Percentiles rank a stretch among this genome's conserved stretches.
phyloP scores from a whole-genome alignment of 768 basidiomycete genomes.

The Leccinum imitatum region DNA sequence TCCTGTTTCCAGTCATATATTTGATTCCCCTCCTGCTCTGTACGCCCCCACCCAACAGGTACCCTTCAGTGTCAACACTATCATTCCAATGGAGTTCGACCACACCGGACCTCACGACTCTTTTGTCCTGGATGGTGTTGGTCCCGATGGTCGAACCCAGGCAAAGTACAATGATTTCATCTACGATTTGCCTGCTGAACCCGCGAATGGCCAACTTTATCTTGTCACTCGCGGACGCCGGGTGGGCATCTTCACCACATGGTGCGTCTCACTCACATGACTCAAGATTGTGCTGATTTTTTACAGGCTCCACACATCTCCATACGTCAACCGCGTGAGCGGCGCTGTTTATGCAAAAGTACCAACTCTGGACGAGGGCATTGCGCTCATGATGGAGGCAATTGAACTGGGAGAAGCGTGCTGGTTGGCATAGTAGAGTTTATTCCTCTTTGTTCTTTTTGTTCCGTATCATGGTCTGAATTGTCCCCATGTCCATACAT shows the following conservation, averaged over 20 bases:
- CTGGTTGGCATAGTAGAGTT: neutral
- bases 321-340: neutral
- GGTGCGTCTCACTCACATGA: neutral
- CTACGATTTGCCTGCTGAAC: neutral
- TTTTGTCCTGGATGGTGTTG: neutral
- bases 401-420: neutral
- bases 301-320: neutral
- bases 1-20: neutral
- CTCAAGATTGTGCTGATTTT: neutral
- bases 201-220: neutral
- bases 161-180: neutral
- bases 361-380: neutral
- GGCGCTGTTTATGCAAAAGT: neutral
- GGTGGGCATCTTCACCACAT: neutral
- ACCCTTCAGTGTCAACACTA: neutral
- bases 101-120: neutral
- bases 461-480: too few relatives aligned
- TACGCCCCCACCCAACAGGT: neutral
- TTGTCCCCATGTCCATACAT: too few relatives aligned
- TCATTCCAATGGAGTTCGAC: neutral
- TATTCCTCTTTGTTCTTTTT: too few relatives aligned
- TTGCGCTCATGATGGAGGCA: neutral
- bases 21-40: neutral
- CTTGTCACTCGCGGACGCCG: neutral
- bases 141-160: neutral